phyloP scores from a whole-genome alignment of 352 stramenopile species.

The Phytophthora podocarpi region DNA sequence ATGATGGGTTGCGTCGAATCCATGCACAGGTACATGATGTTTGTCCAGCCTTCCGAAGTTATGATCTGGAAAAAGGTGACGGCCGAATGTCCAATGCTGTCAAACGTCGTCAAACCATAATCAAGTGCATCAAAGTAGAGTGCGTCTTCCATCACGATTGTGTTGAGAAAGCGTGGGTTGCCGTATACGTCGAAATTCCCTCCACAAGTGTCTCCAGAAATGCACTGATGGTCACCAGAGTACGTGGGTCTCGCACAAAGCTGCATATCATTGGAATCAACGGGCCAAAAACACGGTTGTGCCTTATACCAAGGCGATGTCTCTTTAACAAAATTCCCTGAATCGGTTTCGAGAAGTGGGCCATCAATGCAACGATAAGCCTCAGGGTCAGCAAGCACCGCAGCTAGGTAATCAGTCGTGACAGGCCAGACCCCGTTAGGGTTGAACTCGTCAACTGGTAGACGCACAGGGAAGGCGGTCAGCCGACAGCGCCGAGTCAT shows the following conservation, averaged over 20 bases:
- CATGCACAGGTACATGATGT: constrained; percentile 91
- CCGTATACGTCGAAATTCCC: constrained; percentile 70
- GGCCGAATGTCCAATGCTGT: constrained; percentile 87
- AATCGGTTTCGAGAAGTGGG: constrained; percentile 48
- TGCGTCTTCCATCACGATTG: constrained; percentile 48
- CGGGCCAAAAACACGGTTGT: constrained; percentile 92
- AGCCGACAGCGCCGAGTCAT: constrained; percentile 81
- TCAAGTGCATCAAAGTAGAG: constrained; percentile 69
- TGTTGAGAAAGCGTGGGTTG: constrained; percentile 63
- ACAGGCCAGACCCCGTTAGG: constrained; percentile 15
- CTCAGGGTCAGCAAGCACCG: constrained; percentile 41
- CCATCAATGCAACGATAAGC: constrained; percentile 45
- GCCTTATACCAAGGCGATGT: constrained; percentile 64
- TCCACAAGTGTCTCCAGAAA: constrained; percentile 47
- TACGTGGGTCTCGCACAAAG: constrained; percentile 62
- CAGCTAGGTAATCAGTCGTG: constrained; percentile 2
- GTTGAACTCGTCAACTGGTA: constrained; percentile 40
- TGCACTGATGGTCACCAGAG: constrained; percentile 57
- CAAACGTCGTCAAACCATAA: constrained; percentile 92
- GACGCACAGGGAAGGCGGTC: constrained; percentile 75
- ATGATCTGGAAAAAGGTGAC: constrained; percentile 94
- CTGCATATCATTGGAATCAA: constrained; percentile 74
- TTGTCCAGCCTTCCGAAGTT: constrained; percentile 93
- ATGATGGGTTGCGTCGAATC: constrained; percentile 56
- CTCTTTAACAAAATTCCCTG: constrained; percentile 52